These are phyloP conservation scores for Aspergillus fischeri DNA, from an alignment of 2,329 filamentous ascomycete genomes.

Conservation along the genomic window DNA sequence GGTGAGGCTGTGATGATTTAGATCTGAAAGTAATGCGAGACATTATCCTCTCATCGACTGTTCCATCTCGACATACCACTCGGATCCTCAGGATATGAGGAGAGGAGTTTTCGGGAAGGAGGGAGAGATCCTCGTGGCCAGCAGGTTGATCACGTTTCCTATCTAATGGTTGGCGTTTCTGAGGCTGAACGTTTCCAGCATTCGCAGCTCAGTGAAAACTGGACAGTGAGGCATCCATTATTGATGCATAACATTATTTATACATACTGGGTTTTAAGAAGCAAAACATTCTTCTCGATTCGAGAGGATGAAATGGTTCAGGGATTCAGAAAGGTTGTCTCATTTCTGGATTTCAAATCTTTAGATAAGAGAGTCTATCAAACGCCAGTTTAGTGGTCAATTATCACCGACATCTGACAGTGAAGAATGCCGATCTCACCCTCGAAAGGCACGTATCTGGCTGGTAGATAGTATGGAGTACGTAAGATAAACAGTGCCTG, in stretches of 20 bases:
- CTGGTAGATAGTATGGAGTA: neutral
- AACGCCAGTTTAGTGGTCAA: neutral
- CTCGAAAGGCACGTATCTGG: neutral
- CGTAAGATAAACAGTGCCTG: neutral
- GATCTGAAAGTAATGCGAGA: neutral
- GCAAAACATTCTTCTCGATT: neutral
- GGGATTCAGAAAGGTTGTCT: neutral
- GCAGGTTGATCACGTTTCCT: constrained; percentile 15
- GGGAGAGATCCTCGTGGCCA: constrained; percentile 7
- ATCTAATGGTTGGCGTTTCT: constrained; percentile 16
- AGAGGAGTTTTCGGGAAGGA: neutral
- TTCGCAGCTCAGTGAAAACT: constrained; percentile 6
- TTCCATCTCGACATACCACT: neutral
- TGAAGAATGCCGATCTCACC: neutral
- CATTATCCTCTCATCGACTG: neutral
- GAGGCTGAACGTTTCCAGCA: constrained; percentile 10
- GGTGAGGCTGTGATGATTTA: neutral
- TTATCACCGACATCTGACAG: neutral
- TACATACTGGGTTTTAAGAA: neutral
- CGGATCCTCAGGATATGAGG: neutral
- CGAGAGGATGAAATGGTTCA: neutral
- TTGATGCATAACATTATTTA: neutral
- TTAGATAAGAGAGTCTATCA: neutral
- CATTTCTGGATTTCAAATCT: neutral
- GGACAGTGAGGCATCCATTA: neutral